Evolutionary conservation across 176 grass and related monocot species (phyloP), one percentile per base, ranked within the genome.

Genomic region (Oryza nivara): DNA sequence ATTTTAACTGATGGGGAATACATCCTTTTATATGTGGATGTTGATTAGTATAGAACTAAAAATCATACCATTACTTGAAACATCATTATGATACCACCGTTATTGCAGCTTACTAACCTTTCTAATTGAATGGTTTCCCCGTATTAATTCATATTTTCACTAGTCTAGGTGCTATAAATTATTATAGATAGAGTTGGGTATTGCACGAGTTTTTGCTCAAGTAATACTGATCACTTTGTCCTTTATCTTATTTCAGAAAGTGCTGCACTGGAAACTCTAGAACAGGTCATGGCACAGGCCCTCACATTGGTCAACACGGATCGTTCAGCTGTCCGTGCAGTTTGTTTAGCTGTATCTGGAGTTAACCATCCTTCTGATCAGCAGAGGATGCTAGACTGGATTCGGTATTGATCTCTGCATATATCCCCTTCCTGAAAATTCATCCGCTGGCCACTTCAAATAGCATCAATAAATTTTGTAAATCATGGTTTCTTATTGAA

Each of bases 351-450:
- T 70, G 84, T 96, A 60, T 99, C 96, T 85, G 96, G 96, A 72
- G 90, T 99, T 75, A 99, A 96, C 71, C 96, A 99, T 65, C 91
- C 93, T 70, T 86, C 93, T 75, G 96, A 99, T 89, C 93, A 94
- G 80, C 88, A 92, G 81, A 89, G 73, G 48, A 93, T 99, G 87
- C 78, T 99, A 36, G 85, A 94, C 28, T 99, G 96, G 96, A 91
- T 99, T 43, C 77, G 81, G 96, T 99, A 86, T 85, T 25, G 14
- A 74, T 74, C 49, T 91, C 63, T 92, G 6, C 49, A 34, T 64
- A 69, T 82, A 45, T 15, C 44, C 40, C 44, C 68, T 75, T 40
- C 54, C 7, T 5, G 7, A 8, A 20, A 58, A 58, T 58, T n/a
- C 54, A 58, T 58, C 54, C 6, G 22, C 0, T 75, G 26, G 16